phyloP scores from a whole-genome alignment of 495 filamentous ascomycete genomes.

The Staphylotrichum tortipilum region DNA sequence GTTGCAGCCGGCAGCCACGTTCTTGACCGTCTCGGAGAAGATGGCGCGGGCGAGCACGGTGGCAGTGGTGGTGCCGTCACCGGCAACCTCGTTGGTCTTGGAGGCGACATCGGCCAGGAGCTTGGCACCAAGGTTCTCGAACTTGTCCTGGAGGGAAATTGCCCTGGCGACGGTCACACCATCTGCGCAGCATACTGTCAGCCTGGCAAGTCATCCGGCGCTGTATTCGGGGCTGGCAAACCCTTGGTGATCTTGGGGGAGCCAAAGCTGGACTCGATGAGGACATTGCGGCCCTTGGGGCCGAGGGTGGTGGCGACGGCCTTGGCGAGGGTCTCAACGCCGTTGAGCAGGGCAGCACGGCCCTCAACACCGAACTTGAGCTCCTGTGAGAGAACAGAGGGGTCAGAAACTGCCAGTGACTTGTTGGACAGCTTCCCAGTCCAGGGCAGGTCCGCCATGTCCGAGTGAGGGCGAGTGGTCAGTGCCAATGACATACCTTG shows the following conservation, averaged over 20 bases:
- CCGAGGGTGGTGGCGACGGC: conserved; percentile 94
- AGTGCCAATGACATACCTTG: conserved; percentile 56
- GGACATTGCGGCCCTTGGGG: conserved; percentile 94
- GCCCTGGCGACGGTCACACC: conserved; percentile 92
- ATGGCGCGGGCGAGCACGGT: conserved; percentile 96
- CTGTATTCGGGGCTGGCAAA: conserved; percentile 32
- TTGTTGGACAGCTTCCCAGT: conserved; percentile 13
- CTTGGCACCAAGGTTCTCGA: conserved; percentile 96
- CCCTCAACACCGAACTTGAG: conserved; percentile 97
- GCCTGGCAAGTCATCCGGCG: not conserved
- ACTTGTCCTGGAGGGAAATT: conserved; percentile 93
- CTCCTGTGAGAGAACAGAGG: conserved; percentile 51
- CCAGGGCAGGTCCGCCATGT: not conserved
- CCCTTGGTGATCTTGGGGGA: conserved; percentile 99
- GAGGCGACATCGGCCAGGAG: conserved; percentile 96
- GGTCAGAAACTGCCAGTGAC: conserved; percentile 7
- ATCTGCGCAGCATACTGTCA: conserved; percentile 49
- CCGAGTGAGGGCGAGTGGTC: not conserved
- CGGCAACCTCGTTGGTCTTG: conserved; percentile 97
- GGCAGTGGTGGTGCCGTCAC: conserved; percentile 96
- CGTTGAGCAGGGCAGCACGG: conserved; percentile 76
- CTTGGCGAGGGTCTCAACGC: conserved; percentile 94
- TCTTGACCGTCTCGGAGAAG: conserved; percentile 99
- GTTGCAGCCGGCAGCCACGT: conserved; percentile 98
- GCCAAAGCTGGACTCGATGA: conserved; percentile 96